A percentile compares a stretch with the other conserved stretches of the same genome.
Conservation (phyloP, 1,284 basidiomycete genomes). For the Lentinula novae-zelandiae region DNA sequence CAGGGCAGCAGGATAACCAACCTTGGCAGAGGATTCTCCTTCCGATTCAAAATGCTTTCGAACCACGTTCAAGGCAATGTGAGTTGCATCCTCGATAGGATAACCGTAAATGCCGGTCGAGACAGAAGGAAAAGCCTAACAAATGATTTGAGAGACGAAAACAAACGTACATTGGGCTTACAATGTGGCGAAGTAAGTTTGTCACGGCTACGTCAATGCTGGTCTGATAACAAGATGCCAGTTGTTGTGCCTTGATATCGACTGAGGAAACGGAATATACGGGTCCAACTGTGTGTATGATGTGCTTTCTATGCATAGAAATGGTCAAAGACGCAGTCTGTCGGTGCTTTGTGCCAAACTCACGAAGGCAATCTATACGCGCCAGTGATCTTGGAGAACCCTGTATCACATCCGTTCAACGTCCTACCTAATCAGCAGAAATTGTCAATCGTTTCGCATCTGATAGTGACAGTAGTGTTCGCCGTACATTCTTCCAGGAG, state of each 20-base stretch:
- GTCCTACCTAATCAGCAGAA: slow-evolving; percentile 43
- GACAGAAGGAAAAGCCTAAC: slow-evolving; percentile 75
- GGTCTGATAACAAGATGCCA: slow-evolving; percentile 72
- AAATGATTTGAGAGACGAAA: neutral
- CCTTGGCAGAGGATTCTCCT: slow-evolving; percentile 43
- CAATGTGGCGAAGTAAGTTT: slow-evolving; percentile 63
- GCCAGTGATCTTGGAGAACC: slow-evolving; percentile 80
- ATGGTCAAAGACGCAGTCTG: neutral
- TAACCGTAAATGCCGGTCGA: slow-evolving; percentile 82
- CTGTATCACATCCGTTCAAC: slow-evolving; percentile 77
- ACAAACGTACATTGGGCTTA: slow-evolving; percentile 31
- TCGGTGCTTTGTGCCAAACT: slow-evolving; percentile 21
- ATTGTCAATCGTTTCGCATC: slow-evolving; percentile 5
- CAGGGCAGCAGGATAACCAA: neutral
- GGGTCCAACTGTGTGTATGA: slow-evolving; percentile 93
- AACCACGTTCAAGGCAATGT: slow-evolving; percentile 60
- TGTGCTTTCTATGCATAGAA: slow-evolving; percentile 44
- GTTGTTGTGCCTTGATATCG: slow-evolving; percentile 66
- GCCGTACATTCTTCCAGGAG: slow-evolving; percentile 72
- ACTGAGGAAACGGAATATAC: slow-evolving; percentile 51
- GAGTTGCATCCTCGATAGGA: slow-evolving; percentile 69
- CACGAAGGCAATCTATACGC: slow-evolving; percentile 72
- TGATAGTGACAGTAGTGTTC: slow-evolving; percentile 11
- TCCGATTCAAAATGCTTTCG: slow-evolving; percentile 57
- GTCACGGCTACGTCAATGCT: slow-evolving; percentile 63